phyloP scores from a whole-genome alignment of 345 rosid species.

The Fremontodendron californicum region DNA sequence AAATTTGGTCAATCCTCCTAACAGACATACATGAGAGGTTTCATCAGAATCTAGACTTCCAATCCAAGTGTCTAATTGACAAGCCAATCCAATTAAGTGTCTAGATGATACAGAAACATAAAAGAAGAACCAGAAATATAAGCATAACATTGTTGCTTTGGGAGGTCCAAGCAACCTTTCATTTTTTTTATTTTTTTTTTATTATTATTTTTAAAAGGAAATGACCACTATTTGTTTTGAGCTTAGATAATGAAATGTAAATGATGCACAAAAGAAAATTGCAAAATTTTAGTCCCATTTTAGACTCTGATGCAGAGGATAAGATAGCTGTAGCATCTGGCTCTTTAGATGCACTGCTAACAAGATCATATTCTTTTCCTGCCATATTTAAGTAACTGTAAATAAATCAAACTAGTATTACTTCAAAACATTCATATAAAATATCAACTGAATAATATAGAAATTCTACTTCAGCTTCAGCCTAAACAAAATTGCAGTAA shows the following conservation, averaged over 20 bases:
- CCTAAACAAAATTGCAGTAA: neutral
- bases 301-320: constrained; percentile 45
- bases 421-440: neutral
- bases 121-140: neutral
- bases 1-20: neutral
- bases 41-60: neutral
- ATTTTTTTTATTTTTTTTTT: neutral
- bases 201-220: too few relatives aligned
- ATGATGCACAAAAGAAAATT: neutral
- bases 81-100: neutral
- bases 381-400: constrained; percentile 15
- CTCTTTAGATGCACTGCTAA: constrained; percentile 48
- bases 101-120: neutral
- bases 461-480: neutral
- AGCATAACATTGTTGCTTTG: neutral
- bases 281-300: constrained; percentile 32
- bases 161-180: neutral
- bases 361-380: constrained; percentile 61
- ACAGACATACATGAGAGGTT: neutral
- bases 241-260: neutral
- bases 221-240: neutral
- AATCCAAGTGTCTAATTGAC: too few relatives aligned
- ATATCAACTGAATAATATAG: neutral
- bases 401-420: neutral
- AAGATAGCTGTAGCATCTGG: constrained; percentile 53